A percentile compares a stretch with the other conserved stretches of the same genome.
phyloP scores from a whole-genome alignment of 805 yeast species.

The Nakazawaea populi region DNA sequence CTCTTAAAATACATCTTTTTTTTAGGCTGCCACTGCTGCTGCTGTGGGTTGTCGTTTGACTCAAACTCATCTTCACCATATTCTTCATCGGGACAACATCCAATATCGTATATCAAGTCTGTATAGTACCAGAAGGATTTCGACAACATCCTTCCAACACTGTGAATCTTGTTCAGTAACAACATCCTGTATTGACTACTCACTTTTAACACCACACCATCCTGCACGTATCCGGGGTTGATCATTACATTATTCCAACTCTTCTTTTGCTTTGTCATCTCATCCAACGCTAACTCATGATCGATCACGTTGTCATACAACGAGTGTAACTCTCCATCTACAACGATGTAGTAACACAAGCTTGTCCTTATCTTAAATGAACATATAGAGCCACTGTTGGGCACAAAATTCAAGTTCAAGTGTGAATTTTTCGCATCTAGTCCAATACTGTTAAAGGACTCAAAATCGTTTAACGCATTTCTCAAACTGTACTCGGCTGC shows the following conservation, averaged over 20 bases:
- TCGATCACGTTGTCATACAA: neutral
- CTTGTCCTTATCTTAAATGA: neutral
- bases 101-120: conserved; percentile 1
- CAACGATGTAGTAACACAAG: neutral
- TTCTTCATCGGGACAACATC: neutral
- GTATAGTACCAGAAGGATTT: neutral
- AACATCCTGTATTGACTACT: neutral
- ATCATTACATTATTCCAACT: neutral
- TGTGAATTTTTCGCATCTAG: neutral
- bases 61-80: neutral
- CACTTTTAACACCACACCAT: neutral
- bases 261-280: neutral
- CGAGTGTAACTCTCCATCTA: neutral
- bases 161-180: neutral
- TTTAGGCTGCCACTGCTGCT: neutral
- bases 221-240: neutral
- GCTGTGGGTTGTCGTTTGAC: neutral
- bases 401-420: neutral
- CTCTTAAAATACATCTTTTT: neutral
- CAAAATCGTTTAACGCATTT: neutral
- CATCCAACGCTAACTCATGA: neutral
- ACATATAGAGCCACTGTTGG: neutral
- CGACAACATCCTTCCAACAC: neutral
- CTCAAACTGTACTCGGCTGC: neutral
- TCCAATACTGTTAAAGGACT: neutral